Base-by-base conservation (phyloP, 768 basidiomycete species). In the Boletus fagicola region DNA sequence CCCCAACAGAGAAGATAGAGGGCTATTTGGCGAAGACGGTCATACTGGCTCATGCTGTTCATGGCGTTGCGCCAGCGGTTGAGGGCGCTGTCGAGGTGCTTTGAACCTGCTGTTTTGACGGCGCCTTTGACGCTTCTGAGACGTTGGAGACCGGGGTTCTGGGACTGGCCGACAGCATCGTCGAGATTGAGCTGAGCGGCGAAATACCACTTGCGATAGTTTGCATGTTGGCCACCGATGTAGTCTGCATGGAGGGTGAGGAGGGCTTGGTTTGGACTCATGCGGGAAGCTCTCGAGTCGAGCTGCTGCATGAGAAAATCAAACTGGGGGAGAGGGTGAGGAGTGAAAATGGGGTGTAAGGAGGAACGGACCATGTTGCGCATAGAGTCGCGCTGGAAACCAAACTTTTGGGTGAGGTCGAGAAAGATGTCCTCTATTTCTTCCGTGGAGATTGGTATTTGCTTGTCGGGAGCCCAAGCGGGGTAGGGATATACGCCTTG, bases 171-270 rank as follows among this genome's bases (percentile, higher is more conserved):
- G 57, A 98, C 94, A 30, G 96, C 96, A 67, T 99, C 97, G 76
- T 99, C 97, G 56, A 99, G 88, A 72, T 98, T 96, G 72, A 99
- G 90, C 72, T 99, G 97, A 13, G 96, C 94, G 38, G 97, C 97
- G 72, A 98, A 99, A 72, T 99, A 99, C 97, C 97, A 98, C 75
- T 98, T 98, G 72, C 97, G 90, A 74, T 98, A 98, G 78, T 98
- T 98, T 64, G 97, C 97, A 69, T 98, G 91, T 68, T 94, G 92
- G 46, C 97, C 97, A 55, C 97, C 97, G 59, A 99, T 98, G 75
- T 98, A 99, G 74, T 99, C 96, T 52, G 96, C 96, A 71, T 99
- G 97, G 24, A 99, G 82, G 38, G 97, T 98, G 60, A 97, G 81
- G 46, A 99, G 83, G 3, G 97, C 97, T 68, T 98, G 95, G 70